A percentile compares a stretch with the other conserved stretches of the same genome.
Evolutionary conservation across 306 rosid species (phyloP).

Genomic region (Cucurbita moschata): DNA sequence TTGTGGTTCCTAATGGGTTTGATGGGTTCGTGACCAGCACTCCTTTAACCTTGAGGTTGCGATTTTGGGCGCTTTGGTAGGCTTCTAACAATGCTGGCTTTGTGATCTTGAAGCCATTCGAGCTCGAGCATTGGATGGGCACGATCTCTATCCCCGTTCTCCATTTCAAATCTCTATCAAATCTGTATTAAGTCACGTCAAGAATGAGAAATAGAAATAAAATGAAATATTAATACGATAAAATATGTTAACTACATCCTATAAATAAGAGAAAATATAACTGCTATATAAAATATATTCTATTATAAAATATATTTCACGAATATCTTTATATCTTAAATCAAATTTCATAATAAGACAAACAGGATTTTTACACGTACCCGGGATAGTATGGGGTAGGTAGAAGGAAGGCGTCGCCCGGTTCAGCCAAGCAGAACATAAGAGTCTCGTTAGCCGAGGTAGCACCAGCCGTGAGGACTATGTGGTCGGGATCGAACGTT

Average conservation of each 20-base stretch:
- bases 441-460: conserved; percentile 7
- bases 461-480: conserved; percentile 8
- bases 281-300: too few relatives aligned
- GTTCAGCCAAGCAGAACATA: conserved; percentile 7
- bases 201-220: too few relatives aligned
- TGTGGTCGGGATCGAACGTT: conserved; percentile 3
- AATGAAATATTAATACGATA: too few relatives aligned
- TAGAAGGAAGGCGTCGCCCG: conserved; percentile 5
- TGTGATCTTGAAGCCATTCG: conserved; percentile 6
- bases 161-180: conserved; percentile 11
- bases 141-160: conserved; percentile 4
- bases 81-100: not conserved
- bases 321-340: too few relatives aligned
- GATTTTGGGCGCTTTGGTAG: not conserved
- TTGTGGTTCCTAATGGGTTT: conserved; percentile 3
- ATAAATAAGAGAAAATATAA: too few relatives aligned
- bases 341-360: too few relatives aligned
- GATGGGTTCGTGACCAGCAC: conserved; percentile 5
- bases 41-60: not conserved
- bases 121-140: conserved; percentile 2
- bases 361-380: not conserved
- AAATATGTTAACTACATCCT: too few relatives aligned
- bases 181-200: not conserved
- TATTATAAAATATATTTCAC: too few relatives aligned
- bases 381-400: conserved; percentile 10